Evolutionary conservation across 176 grass and related monocot genomes (phyloP).

Genomic region (Aegilops sharonensis): DNA sequence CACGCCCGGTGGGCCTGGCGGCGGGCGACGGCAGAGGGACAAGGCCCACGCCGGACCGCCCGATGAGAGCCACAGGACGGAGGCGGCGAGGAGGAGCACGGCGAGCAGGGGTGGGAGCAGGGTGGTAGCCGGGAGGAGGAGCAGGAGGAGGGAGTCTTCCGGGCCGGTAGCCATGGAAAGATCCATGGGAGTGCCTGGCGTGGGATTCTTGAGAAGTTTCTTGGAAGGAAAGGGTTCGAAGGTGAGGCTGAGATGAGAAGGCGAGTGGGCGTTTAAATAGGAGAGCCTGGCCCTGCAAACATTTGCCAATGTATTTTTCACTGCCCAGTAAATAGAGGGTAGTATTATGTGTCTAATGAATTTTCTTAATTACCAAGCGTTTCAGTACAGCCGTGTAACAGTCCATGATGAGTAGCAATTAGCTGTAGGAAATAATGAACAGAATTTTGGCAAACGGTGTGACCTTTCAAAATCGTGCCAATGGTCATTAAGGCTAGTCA

Average conservation of each 20-base stretch:
- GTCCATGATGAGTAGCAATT: too few relatives aligned
- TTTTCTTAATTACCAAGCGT: neutral
- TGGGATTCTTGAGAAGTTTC: neutral
- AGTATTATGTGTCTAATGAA: neutral
- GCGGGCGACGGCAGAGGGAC: slow-evolving; percentile 27
- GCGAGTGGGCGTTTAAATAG: slow-evolving; percentile 24
- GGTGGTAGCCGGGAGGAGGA: slow-evolving; percentile 20
- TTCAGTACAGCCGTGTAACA: neutral
- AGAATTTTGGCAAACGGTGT: too few relatives aligned
- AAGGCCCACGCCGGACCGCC: slow-evolving; percentile 64
- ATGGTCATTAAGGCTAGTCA: too few relatives aligned
- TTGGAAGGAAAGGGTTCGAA: neutral
- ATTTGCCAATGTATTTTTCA: neutral
- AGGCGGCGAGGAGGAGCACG: slow-evolving; percentile 24
- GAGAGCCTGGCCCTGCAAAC: neutral
- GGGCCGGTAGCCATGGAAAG: neutral
- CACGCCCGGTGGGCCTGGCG: slow-evolving; percentile 31
- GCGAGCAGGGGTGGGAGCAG: slow-evolving; percentile 28
- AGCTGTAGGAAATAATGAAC: too few relatives aligned
- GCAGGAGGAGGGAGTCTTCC: slow-evolving; percentile 44
- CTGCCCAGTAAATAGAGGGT: too few relatives aligned
- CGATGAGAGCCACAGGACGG: slow-evolving; percentile 43
- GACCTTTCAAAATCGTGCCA: too few relatives aligned
- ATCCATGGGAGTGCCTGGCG: slow-evolving; percentile 22
- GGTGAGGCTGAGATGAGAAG: neutral